These are phyloP conservation scores for Oldenlandia corymbosa DNA, from an alignment of 257 asterid genomes.

Conservation along the genomic window DNA sequence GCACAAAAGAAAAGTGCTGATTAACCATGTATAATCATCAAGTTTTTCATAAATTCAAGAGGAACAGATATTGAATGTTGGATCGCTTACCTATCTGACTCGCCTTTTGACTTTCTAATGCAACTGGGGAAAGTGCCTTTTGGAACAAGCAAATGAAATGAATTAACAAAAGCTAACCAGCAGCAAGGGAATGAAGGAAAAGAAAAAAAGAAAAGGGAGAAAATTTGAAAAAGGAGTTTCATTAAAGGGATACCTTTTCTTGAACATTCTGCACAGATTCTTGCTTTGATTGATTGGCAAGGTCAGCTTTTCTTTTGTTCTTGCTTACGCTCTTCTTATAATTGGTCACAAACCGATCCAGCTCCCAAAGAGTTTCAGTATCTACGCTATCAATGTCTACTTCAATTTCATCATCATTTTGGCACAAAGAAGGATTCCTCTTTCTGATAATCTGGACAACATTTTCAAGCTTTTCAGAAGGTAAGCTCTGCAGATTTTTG, in stretches of 20 bases:
- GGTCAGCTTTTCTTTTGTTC: slow-evolving; percentile 61
- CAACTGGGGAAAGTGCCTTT: slow-evolving; percentile 42
- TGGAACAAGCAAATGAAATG: slow-evolving; percentile 25
- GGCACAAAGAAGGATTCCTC: slow-evolving; percentile 69
- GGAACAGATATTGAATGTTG: neutral
- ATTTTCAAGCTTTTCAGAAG: slow-evolving; percentile 83
- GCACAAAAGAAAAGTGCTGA: slow-evolving; percentile 16
- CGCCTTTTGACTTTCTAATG: slow-evolving; percentile 37
- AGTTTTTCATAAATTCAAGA: slow-evolving; percentile 5
- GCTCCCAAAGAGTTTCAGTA: slow-evolving; percentile 96
- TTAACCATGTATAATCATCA: slow-evolving; percentile 10
- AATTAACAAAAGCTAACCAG: neutral
- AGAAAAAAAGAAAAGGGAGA: too few species aligned
- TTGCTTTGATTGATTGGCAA: slow-evolving; percentile 29
- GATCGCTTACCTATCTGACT: slow-evolving; percentile 42
- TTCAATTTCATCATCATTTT: slow-evolving; percentile 87
- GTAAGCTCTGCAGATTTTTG: slow-evolving; percentile 58
- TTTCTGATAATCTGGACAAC: slow-evolving; percentile 52
- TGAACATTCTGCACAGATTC: slow-evolving; percentile 37
- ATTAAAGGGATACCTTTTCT: slow-evolving; percentile 40
- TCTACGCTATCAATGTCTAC: slow-evolving; percentile 88
- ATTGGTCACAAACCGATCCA: slow-evolving; percentile 80
- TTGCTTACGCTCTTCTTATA: slow-evolving; percentile 69
- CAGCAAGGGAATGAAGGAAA: neutral
- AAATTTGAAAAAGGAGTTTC: too few species aligned